These are phyloP conservation scores for Rhytidhysteron rufulum DNA, from an alignment of 2,329 filamentous ascomycete species.

Conservation along the genomic window DNA sequence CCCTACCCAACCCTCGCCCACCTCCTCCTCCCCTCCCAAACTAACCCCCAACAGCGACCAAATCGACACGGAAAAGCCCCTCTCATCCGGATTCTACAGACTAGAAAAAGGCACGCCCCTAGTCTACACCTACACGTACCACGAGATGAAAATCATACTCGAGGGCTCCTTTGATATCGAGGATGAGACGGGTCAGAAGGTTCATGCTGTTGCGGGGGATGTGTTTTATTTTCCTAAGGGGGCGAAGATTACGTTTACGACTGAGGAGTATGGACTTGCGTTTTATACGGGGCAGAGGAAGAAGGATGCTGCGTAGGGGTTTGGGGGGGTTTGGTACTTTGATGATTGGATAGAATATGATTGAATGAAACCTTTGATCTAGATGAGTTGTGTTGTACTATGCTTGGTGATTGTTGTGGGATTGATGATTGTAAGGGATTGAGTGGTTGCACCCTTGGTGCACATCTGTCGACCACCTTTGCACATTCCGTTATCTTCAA, in stretches of 20 bases:
- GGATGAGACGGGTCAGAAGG: conserved; percentile 59
- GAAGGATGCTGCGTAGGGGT: conserved; percentile 26
- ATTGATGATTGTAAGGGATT: too few species aligned
- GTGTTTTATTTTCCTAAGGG: conserved; percentile 68
- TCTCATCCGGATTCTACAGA: conserved; percentile 63
- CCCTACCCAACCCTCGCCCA: background rate
- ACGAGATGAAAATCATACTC: conserved; percentile 72
- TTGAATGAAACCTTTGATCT: too few species aligned
- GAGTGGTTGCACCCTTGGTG: too few species aligned
- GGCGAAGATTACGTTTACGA: conserved; percentile 62
- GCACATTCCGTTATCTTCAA: too few species aligned
- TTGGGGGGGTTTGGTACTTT: too few species aligned
- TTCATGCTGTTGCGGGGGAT: conserved; percentile 59
- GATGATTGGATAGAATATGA: too few species aligned
- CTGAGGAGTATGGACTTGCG: conserved; percentile 57
- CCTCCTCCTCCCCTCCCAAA: background rate
- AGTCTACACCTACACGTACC: conserved; percentile 66
- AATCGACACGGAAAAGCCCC: conserved; percentile 55
- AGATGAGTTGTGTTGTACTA: too few species aligned
- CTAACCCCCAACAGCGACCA: conserved; percentile 42
- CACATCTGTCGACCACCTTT: too few species aligned
- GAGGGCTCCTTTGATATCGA: conserved; percentile 64
- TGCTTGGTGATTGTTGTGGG: too few species aligned
- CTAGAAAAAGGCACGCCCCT: conserved; percentile 65
- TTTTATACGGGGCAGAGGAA: conserved; percentile 49